Evolutionary conservation across 345 rosid species (phyloP).

Genomic region (Aquilaria yunnanensis): DNA sequence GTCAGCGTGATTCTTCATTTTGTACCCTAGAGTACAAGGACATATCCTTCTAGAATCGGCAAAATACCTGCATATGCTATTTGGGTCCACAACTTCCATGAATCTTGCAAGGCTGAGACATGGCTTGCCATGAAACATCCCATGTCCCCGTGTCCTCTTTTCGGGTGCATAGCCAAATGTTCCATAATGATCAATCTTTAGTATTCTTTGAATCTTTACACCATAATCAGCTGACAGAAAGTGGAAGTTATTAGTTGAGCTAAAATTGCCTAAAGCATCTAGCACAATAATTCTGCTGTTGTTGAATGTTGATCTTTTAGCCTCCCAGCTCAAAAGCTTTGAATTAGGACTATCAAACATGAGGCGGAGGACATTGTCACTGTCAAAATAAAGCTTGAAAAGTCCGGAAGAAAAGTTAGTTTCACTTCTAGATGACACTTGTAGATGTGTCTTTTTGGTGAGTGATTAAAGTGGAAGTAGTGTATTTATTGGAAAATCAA

Average conservation of each 20-base stretch:
- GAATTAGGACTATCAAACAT: slow-evolving; percentile 17
- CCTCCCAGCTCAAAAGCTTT: background rate
- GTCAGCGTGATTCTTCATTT: slow-evolving; percentile 7
- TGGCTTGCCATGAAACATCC: slow-evolving; percentile 25
- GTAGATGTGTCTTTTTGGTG: slow-evolving; percentile 9
- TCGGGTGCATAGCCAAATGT: slow-evolving; percentile 20
- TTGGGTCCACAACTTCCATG: slow-evolving; percentile 32
- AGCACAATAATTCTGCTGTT: slow-evolving; percentile 18
- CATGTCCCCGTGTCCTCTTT: background rate
- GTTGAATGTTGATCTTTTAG: slow-evolving; percentile 20
- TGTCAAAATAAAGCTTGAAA: slow-evolving; percentile 20
- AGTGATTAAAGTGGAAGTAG: slow-evolving; percentile 27
- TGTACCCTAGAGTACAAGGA: slow-evolving; percentile 26
- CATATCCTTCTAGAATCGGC: slow-evolving; percentile 18
- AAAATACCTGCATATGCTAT: slow-evolving; percentile 21
- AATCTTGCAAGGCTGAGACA: slow-evolving; percentile 12
- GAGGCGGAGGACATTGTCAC: slow-evolving; percentile 22
- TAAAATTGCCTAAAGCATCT: slow-evolving; percentile 15
- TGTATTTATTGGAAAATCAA: slow-evolving; percentile 27
- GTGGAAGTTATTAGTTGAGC: slow-evolving; percentile 12
- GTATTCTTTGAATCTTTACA: slow-evolving; percentile 9
- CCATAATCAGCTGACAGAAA: slow-evolving; percentile 23
- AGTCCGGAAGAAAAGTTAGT: slow-evolving; percentile 20
- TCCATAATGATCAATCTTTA: slow-evolving; percentile 30
- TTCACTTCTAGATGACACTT: slow-evolving; percentile 12